Evolutionary conservation across 2,329 filamentous ascomycete genomes (phyloP).

Genomic region (Aureobasidium sp.): DNA sequence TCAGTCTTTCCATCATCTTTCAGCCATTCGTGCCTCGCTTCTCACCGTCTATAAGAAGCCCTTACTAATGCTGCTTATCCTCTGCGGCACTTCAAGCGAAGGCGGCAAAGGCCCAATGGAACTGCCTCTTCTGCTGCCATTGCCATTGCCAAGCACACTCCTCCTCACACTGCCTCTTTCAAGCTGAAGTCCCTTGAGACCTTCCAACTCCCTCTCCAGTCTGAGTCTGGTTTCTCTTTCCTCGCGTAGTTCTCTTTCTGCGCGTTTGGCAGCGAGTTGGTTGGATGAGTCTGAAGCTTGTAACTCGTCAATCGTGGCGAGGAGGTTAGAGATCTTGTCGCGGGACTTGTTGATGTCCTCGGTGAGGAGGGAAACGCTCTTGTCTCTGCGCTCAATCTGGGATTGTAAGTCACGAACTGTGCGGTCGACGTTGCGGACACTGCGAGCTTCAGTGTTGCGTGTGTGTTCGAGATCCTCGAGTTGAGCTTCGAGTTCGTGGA

Average conservation of each 20-base stretch:
- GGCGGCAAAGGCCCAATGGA: slow-evolving; percentile 33
- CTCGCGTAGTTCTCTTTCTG: slow-evolving; percentile 82
- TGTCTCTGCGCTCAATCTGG: slow-evolving; percentile 90
- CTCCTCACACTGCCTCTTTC: slow-evolving; percentile 45
- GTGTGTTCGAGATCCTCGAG: slow-evolving; percentile 80
- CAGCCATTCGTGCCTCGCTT: background rate
- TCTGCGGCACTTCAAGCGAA: slow-evolving; percentile 29
- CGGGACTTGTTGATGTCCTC: slow-evolving; percentile 81
- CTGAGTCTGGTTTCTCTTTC: slow-evolving; percentile 74
- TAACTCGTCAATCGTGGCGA: slow-evolving; percentile 87
- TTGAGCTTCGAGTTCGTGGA: slow-evolving; percentile 67
- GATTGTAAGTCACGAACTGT: slow-evolving; percentile 87
- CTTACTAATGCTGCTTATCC: slow-evolving; percentile 41
- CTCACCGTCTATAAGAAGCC: slow-evolving; percentile 41
- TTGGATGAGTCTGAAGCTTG: slow-evolving; percentile 77
- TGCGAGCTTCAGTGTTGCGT: slow-evolving; percentile 73
- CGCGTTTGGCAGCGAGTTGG: slow-evolving; percentile 74
- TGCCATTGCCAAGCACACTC: slow-evolving; percentile 31
- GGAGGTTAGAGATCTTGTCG: slow-evolving; percentile 83
- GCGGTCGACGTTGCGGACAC: slow-evolving; percentile 85
- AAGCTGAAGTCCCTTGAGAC: slow-evolving; percentile 64
- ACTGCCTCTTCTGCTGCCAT: slow-evolving; percentile 37
- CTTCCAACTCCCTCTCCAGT: slow-evolving; percentile 82
- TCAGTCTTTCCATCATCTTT: background rate
- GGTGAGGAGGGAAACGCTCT: slow-evolving; percentile 67